phyloP scores from a whole-genome alignment of 495 filamentous ascomycete genomes.

The Xylaria telfairii region DNA sequence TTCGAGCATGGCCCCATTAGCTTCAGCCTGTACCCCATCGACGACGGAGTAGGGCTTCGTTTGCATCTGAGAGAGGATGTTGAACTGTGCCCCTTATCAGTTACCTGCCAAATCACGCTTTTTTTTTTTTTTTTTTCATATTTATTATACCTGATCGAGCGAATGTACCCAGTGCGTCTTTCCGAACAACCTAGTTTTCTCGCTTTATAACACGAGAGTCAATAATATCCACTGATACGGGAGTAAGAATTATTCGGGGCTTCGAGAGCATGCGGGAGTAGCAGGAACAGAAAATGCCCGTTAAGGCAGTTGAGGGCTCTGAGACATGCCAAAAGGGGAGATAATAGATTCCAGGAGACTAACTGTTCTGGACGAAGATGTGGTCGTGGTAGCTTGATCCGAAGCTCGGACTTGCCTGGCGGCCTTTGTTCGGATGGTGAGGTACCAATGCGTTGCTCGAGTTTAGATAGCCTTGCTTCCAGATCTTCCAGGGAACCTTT shows the following conservation, averaged over 20 bases:
- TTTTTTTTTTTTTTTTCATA: too few species aligned
- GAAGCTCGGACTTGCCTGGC: conserved; percentile 1
- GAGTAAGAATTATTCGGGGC: too few species aligned
- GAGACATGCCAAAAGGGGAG: too few species aligned
- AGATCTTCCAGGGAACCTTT: not conserved
- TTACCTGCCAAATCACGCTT: too few species aligned
- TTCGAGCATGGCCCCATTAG: conserved; percentile 11
- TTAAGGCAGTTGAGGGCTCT: too few species aligned
- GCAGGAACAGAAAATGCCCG: too few species aligned
- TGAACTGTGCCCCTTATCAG: conserved; percentile 5
- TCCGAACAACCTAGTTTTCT: conserved; percentile 21
- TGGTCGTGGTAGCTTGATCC: conserved; percentile 19
- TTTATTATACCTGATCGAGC: conserved; percentile 13
- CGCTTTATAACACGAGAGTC: too few species aligned
- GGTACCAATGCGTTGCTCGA: conserved; percentile 8
- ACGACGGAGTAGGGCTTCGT: conserved; percentile 12
- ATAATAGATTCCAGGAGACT: too few species aligned
- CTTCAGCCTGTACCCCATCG: conserved; percentile 1
- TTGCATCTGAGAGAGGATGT: conserved; percentile 20
- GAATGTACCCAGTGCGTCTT: conserved; percentile 20
- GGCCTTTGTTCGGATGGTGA: not conserved
- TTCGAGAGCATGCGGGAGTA: too few species aligned
- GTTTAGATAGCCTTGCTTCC: conserved; percentile 13
- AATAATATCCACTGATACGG: too few species aligned
- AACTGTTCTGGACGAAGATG: conserved; percentile 19